Conservation (phyloP, 257 asterid species). For the Fraxinus americana region DNA sequence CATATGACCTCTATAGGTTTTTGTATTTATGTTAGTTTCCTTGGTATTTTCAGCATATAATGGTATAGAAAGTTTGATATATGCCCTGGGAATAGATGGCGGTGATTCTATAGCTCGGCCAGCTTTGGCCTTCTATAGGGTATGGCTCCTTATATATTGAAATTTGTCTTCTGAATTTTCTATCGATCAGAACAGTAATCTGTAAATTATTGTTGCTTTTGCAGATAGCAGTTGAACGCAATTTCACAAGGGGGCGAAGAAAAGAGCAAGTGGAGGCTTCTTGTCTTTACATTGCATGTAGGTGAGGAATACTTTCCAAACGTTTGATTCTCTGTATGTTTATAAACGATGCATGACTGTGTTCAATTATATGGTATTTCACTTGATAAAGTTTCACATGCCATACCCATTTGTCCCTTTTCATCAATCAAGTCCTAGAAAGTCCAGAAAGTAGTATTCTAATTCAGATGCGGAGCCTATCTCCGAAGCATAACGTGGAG, state of each 20-base stretch:
- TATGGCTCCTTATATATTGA: conserved; percentile 25
- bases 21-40: conserved; percentile 7
- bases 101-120: conserved; percentile 58
- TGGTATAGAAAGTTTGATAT: conserved; percentile 43
- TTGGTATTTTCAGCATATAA: conserved; percentile 46
- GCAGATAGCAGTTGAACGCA: conserved; percentile 71
- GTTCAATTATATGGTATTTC: conserved; percentile 4
- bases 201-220: conserved; percentile 24
- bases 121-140: conserved; percentile 53
- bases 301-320: conserved; percentile 47
- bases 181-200: conserved; percentile 9
- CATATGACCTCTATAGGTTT: conserved; percentile 4
- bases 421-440: too few species aligned
- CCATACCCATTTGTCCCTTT: too few species aligned
- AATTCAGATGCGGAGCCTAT: too few species aligned
- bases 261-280: conserved; percentile 83
- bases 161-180: conserved; percentile 15
- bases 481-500: too few species aligned
- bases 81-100: conserved; percentile 63
- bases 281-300: conserved; percentile 79
- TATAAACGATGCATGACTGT: conserved; percentile 5
- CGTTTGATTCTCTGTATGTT: background rate
- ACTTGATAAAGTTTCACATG: too few species aligned
- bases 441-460: too few species aligned
- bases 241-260: conserved; percentile 88